phyloP scores from a whole-genome alignment of 169 alveolate genomes.

The Eimeria sp. region DNA sequence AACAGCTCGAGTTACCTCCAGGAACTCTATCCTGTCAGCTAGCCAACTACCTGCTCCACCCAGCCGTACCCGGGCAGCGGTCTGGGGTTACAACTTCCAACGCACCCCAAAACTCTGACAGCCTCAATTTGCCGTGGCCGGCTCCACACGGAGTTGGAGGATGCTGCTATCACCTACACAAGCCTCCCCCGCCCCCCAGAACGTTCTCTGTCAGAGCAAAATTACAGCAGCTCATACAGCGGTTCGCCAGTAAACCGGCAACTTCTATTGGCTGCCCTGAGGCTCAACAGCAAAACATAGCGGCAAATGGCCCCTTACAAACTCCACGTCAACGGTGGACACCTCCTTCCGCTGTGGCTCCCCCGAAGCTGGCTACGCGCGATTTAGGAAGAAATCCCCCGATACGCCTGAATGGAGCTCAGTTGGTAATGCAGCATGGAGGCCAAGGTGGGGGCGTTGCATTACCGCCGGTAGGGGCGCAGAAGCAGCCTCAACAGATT shows the following conservation, averaged over 20 bases:
- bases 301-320: not conserved
- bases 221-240: conserved; percentile 71
- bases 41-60: conserved; percentile 72
- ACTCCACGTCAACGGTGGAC: conserved; percentile 45
- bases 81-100: conserved; percentile 81
- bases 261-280: conserved; percentile 20
- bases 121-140: conserved; percentile 62
- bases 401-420: conserved; percentile 65
- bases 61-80: conserved; percentile 74
- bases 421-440: conserved; percentile 64
- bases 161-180: conserved; percentile 79
- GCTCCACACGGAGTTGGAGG: conserved; percentile 63
- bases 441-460: conserved; percentile 48
- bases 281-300: conserved; percentile 9
- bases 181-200: conserved; percentile 69
- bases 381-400: not conserved
- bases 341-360: conserved; percentile 28
- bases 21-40: conserved; percentile 76
- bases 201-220: conserved; percentile 45
- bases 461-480: conserved; percentile 12
- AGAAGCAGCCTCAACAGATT: conserved; percentile 37
- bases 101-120: conserved; percentile 82
- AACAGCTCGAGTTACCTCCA: conserved; percentile 80
- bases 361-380: conserved; percentile 1
- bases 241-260: conserved; percentile 22